Base-by-base conservation (phyloP, 2,329 filamentous ascomycete species). In the Colletotrichum shisoi region DNA sequence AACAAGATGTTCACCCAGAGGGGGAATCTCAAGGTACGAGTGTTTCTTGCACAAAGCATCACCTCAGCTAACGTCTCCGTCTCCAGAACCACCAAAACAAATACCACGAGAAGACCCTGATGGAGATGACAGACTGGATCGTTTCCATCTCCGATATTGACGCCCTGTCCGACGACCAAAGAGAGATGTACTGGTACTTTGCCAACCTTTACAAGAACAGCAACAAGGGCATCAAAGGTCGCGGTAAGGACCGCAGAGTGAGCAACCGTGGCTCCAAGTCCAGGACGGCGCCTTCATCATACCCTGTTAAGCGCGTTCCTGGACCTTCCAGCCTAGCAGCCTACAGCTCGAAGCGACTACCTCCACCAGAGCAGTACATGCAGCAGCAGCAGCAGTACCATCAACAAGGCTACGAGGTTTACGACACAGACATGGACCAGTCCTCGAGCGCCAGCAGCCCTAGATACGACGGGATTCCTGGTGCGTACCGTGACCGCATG, bases 201-300 rank as follows among this genome's bases (percentile, higher is more conserved):
- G 86, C 89, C 4, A 85, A 85, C 0, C 83, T 97, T n/a, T 97
- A 97, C 84, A 97, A 96, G 82, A 96, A 98, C 80, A 94, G 91
- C 80, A 98, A 98, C 85, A 97, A 97, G 78, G 95, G 95, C 1
- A 97, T 98, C 82, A 98, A 97, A 79, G 95, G 95, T 12, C 89
- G 95, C 52, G 95, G 95, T 48, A 95, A 94, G 76, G 91, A 94
- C 72, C 85, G 92, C 63, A 88, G 88, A 65, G 90, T 93, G 61
- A 76, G 76, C 52, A 71, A 51, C 66, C 56, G 71, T 62, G 63
- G 68, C 68, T 52, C 72, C 70, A 37, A 71, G 63, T 54, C 72
- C 19, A 75, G 71, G 58, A 61, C 63, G 13, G 63, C 63, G 12
- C 66, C 66, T 19, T 68, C 66, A 11, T 66, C 62, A 2, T 68